Percentiles rank a stretch among this genome's conserved stretches.
Conservation (phyloP, 352 stramenopile species). For the Phytophthora cajani region DNA sequence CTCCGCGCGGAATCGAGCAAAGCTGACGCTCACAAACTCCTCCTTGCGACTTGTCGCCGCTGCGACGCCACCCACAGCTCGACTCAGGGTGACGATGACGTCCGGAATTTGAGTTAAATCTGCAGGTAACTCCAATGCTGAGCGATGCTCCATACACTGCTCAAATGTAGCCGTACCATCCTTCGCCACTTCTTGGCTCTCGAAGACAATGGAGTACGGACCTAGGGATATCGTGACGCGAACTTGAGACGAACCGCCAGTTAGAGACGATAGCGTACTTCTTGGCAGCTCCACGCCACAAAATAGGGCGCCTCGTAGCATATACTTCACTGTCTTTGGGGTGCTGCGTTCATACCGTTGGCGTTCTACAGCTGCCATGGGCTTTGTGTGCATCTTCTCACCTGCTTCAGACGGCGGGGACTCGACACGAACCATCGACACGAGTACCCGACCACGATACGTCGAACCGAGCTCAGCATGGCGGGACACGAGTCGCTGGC, state of each 20-base stretch:
- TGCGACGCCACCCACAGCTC: slow-evolving; percentile 35
- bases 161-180: slow-evolving; percentile 60
- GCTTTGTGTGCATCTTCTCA: slow-evolving; percentile 69
- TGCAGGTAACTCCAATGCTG: slow-evolving; percentile 57
- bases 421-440: slow-evolving; percentile 77
- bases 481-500: slow-evolving; percentile 54
- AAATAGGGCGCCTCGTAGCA: slow-evolving; percentile 65
- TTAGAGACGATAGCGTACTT: slow-evolving; percentile 8
- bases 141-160: slow-evolving; percentile 50
- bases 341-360: slow-evolving; percentile 17
- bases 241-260: slow-evolving; percentile 38
- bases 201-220: slow-evolving; percentile 54
- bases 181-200: slow-evolving; percentile 53
- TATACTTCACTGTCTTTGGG: slow-evolving; percentile 70
- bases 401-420: slow-evolving; percentile 39
- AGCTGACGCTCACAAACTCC: slow-evolving; percentile 66
- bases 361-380: slow-evolving; percentile 42
- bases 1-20: slow-evolving; percentile 45
- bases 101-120: slow-evolving; percentile 78
- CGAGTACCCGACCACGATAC: slow-evolving; percentile 82
- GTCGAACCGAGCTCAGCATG: slow-evolving; percentile 76
- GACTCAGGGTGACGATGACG: slow-evolving; percentile 70
- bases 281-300: slow-evolving; percentile 62
- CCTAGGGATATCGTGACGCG: slow-evolving; percentile 62
- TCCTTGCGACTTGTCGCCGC: slow-evolving; percentile 46